phyloP scores from a whole-genome alignment of 2,329 filamentous ascomycete species.

The Fusarium circinatum region DNA sequence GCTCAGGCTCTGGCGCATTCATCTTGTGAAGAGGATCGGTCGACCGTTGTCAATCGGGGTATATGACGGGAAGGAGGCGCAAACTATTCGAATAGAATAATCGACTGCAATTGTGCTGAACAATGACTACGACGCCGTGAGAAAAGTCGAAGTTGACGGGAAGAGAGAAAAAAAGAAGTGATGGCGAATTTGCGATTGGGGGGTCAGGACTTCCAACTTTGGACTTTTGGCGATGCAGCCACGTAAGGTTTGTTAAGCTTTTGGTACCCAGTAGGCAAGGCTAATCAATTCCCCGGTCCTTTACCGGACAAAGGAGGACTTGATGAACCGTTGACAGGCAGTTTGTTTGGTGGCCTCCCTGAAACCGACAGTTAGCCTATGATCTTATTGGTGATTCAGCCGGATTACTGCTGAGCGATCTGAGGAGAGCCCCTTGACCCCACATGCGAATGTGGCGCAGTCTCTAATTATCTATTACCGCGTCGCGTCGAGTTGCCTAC shows the following conservation, averaged over 20 bases:
- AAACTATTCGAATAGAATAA: not conserved
- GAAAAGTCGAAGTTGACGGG: slow-evolving; percentile 9
- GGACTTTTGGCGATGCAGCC: slow-evolving; percentile 42
- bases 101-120: not conserved
- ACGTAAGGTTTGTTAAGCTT: slow-evolving; percentile 34
- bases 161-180: slow-evolving; percentile 12
- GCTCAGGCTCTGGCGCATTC: slow-evolving; percentile 88
- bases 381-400: slow-evolving; percentile 32
- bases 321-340: slow-evolving; percentile 17
- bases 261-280: not conserved
- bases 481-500: slow-evolving; percentile 4
- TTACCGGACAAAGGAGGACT: slow-evolving; percentile 32
- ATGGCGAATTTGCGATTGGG: slow-evolving; percentile 18
- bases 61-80: not conserved
- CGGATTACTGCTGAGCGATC: slow-evolving; percentile 12
- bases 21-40: slow-evolving; percentile 58
- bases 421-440: slow-evolving; percentile 24
- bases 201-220: slow-evolving; percentile 12
- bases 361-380: slow-evolving; percentile 2
- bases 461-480: not conserved
- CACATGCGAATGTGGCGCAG: slow-evolving; percentile 37
- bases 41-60: slow-evolving; percentile 13
- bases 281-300: slow-evolving; percentile 32
- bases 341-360: slow-evolving; percentile 29
- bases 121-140: slow-evolving; percentile 7